These are phyloP conservation scores for Saturnispora hagleri DNA, from an alignment of 805 yeast genomes.

Conservation along the genomic window DNA sequence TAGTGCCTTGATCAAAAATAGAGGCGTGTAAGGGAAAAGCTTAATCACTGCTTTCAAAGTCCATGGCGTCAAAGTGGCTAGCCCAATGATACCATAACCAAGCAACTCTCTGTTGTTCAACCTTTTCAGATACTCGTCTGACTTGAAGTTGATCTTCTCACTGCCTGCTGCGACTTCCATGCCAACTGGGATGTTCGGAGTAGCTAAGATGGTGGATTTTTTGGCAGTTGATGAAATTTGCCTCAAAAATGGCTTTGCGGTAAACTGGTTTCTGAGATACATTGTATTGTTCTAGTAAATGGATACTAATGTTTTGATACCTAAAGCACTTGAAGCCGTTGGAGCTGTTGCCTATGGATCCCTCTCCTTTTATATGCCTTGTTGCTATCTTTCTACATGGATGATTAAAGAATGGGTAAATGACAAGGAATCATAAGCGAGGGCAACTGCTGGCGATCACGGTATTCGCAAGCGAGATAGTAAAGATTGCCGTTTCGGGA, in stretches of 20 bases:
- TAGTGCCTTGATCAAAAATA: slow-evolving; percentile 55
- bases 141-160: not conserved
- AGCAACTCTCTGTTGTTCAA: slow-evolving; percentile 47
- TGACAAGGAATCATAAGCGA: not conserved
- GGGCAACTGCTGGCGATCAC: not conserved
- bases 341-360: not conserved
- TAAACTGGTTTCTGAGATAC: not conserved
- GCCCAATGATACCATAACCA: slow-evolving; percentile 59
- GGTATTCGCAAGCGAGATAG: not conserved
- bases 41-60: slow-evolving; percentile 53
- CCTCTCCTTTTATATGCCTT: not conserved
- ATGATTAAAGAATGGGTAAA: not conserved
- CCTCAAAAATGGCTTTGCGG: not conserved
- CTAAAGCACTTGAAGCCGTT: not conserved
- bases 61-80: slow-evolving; percentile 57
- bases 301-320: not conserved
- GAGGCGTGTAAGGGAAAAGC: slow-evolving; percentile 67
- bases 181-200: not conserved
- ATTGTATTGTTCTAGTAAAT: not conserved
- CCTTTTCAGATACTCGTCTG: slow-evolving; percentile 38
- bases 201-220: not conserved
- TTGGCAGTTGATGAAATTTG: slow-evolving; percentile 4
- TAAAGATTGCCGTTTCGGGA: not conserved
- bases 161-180: not conserved
- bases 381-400: not conserved